Percentiles rank a stretch among this genome's conserved stretches.
phyloP scores from a whole-genome alignment of 2,329 filamentous ascomycete species.

The Fusarium albidum region DNA sequence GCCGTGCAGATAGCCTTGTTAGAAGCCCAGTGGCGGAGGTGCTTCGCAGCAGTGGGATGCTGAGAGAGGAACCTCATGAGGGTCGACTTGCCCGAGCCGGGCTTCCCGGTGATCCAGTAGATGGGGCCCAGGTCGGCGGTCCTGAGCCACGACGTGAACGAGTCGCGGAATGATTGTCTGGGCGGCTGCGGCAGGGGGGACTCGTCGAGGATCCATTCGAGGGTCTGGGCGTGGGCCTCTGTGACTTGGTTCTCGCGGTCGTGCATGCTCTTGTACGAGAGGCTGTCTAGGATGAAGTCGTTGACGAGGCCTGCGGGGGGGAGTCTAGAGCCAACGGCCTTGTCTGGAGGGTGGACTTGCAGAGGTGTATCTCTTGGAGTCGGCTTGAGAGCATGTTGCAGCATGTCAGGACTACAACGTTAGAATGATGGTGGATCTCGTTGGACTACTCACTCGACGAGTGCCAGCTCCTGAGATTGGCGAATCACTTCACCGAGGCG shows the following conservation, averaged over 20 bases:
- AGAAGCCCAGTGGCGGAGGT: slow-evolving; percentile 40
- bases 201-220: slow-evolving; percentile 48
- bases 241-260: slow-evolving; percentile 44
- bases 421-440: neutral
- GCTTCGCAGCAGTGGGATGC: slow-evolving; percentile 24
- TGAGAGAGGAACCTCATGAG: slow-evolving; percentile 51
- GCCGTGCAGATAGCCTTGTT: slow-evolving; percentile 42
- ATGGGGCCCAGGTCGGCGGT: slow-evolving; percentile 27
- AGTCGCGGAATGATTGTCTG: slow-evolving; percentile 11
- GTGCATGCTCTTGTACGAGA: slow-evolving; percentile 45
- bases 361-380: no score
- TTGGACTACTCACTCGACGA: slow-evolving; percentile 12
- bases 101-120: slow-evolving; percentile 52
- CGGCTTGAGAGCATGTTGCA: neutral
- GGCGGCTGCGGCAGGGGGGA: neutral
- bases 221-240: slow-evolving; percentile 43
- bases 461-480: slow-evolving; percentile 15
- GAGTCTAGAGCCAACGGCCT: neutral
- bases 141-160: slow-evolving; percentile 42
- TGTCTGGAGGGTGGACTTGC: no score
- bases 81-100: slow-evolving; percentile 57
- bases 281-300: slow-evolving; percentile 44
- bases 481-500: slow-evolving; percentile 31
- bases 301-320: slow-evolving; percentile 37
- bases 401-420: neutral